Evolutionary conservation across 2,329 filamentous ascomycete genomes (phyloP).

Genomic region (Fusarium incarnatum): DNA sequence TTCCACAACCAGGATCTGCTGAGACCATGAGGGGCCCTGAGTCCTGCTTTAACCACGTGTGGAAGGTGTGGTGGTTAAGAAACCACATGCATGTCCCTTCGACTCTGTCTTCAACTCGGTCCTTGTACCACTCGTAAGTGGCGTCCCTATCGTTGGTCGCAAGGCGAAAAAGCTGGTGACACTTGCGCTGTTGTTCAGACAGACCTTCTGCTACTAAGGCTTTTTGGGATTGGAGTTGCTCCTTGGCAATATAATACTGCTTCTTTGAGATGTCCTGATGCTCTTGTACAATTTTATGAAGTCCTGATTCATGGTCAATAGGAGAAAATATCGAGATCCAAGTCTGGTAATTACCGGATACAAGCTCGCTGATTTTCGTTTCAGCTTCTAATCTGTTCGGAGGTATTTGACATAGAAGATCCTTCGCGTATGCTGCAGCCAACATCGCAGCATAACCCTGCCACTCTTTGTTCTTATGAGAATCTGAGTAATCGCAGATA

Average conservation of each 20-base stretch:
- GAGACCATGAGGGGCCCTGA: conserved; percentile 51
- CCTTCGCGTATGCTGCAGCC: conserved; percentile 39
- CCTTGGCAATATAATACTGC: neutral
- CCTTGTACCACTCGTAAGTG: neutral
- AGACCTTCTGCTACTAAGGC: no score
- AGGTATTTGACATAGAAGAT: conserved; percentile 4
- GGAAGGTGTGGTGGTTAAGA: fast-evolving
- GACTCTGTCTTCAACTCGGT: neutral
- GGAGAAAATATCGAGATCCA: no score
- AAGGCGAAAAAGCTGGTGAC: neutral
- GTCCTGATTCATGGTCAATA: no score
- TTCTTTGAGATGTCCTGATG: neutral
- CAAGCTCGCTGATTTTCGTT: neutral
- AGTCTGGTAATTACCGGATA: neutral
- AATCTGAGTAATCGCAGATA: neutral
- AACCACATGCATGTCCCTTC: neutral
- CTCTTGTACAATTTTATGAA: neutral
- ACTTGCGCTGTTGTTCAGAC: neutral
- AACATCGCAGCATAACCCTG: conserved; percentile 51
- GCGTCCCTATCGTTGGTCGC: neutral
- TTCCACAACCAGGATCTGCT: conserved; percentile 55
- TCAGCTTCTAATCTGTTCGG: neutral
- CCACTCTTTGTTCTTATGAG: conserved; percentile 39
- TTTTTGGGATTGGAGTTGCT: neutral
- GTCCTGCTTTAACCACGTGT: neutral